phyloP scores from a whole-genome alignment of 169 alveolate species.

The Plasmodium vivax region DNA sequence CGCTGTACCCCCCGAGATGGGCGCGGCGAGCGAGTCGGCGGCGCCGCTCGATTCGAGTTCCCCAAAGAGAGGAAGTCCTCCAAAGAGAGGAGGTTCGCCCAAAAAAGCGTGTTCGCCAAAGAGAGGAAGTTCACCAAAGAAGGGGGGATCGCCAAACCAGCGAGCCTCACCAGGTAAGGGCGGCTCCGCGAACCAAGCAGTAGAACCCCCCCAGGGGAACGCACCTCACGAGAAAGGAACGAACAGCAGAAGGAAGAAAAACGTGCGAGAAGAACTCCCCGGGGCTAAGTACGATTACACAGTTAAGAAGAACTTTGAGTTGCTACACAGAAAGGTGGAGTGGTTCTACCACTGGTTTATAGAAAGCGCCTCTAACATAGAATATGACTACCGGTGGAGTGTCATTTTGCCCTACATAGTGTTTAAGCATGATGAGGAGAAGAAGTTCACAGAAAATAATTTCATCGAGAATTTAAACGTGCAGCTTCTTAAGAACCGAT shows the following conservation, averaged over 20 bases:
- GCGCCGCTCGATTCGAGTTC: not conserved
- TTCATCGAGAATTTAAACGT: constrained; percentile 35
- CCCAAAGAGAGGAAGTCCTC: too few species aligned
- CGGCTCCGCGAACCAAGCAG: not conserved
- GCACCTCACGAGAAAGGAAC: constrained; percentile 35
- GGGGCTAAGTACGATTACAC: constrained; percentile 28
- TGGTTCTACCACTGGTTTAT: constrained; percentile 84
- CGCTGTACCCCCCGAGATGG: not conserved
- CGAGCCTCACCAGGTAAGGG: not conserved
- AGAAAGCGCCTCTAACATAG: constrained; percentile 80
- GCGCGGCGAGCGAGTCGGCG: not conserved
- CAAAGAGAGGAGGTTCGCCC: too few species aligned
- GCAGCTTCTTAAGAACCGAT: not conserved
- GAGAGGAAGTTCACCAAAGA: not conserved
- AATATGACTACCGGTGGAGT: constrained; percentile 77
- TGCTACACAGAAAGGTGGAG: constrained; percentile 78
- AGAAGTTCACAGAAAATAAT: constrained; percentile 5
- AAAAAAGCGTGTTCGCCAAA: not conserved
- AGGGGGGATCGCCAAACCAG: not conserved
- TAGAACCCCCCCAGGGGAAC: not conserved
- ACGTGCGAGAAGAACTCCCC: not conserved
- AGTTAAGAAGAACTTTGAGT: constrained; percentile 33
- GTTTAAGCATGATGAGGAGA: constrained; percentile 36
- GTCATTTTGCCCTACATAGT: constrained; percentile 77
- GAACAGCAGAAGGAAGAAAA: constrained; percentile 14